Base-by-base conservation (phyloP, 2,329 filamentous ascomycete species). In the Rosellinia necatrix region DNA sequence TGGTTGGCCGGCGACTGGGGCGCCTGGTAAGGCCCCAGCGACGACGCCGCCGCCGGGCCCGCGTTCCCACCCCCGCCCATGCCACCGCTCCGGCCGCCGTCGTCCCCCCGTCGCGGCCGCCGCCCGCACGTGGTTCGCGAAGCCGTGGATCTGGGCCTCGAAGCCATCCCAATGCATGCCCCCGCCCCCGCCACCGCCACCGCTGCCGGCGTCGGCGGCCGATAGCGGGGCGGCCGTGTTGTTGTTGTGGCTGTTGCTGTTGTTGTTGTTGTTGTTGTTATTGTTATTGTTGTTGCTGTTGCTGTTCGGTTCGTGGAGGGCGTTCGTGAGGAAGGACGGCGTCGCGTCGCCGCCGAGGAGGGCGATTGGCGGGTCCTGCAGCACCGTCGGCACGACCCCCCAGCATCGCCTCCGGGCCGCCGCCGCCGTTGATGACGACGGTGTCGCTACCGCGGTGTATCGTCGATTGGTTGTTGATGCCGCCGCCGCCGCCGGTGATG, bases 111-210 rank as follows among this genome's bases (percentile, higher is more conserved):
- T n/a, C n/a, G n/a, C n/a, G n/a, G n/a, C n/a, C n/a, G n/a, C n/a
- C n/a, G n/a, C 42, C n/a, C 49, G 53, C 9, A 37, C 30, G 24
- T 61, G 56, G 25, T 51, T 51, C 8, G 46, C 50, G 34, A 53
- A 61, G 29, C 42, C 30, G 22, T 57, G 59, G 9, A 61, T 57
- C 8, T 34, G 59, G 17, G 56, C 44, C 12, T 59, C 56, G 32
- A 50, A 61, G 49, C 46, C 47, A 17, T 58, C 51, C 58, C 60
- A 61, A 3, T 49, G 50, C 58, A 60, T 54, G 13, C 32, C n/a
- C n/a, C n/a, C n/a, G n/a, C n/a, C n/a, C n/a, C n/a, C n/a, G n/a
- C n/a, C n/a, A n/a, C n/a, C n/a, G n/a, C n/a, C n/a, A n/a, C n/a
- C n/a, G n/a, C n/a, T n/a, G n/a, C n/a, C n/a, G n/a, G n/a, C n/a